Evolutionary conservation across 1,284 basidiomycete genomes (phyloP).

Genomic region (Calocybe gambosa): DNA sequence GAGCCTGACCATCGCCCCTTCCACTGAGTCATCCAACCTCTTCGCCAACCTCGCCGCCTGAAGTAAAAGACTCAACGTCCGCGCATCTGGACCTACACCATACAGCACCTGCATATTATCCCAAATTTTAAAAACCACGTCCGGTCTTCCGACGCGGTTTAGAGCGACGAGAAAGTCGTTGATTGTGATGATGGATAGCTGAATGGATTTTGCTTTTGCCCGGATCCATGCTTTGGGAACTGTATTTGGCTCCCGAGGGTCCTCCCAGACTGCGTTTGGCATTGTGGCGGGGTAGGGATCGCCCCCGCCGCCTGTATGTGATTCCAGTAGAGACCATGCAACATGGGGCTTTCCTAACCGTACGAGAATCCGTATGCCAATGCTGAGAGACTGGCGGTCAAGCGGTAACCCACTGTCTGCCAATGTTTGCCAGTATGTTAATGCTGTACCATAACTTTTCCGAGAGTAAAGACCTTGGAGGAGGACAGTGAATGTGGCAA

Average conservation of each 20-base stretch:
- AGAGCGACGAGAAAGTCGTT: constrained; percentile 52
- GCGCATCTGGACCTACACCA: constrained; percentile 43
- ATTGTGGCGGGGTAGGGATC: background rate
- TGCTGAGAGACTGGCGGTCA: constrained; percentile 42
- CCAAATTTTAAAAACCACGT: constrained; percentile 58
- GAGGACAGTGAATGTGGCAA: constrained; percentile 40
- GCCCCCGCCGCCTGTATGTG: constrained; percentile 5
- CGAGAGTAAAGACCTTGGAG: constrained; percentile 47
- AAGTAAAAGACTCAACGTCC: constrained; percentile 55
- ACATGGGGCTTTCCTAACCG: constrained; percentile 34
- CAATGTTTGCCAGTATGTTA: constrained; percentile 36
- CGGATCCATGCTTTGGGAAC: background rate
- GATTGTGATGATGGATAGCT: constrained; percentile 32
- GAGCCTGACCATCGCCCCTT: constrained; percentile 32
- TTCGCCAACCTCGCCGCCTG: constrained; percentile 48
- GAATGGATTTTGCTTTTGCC: constrained; percentile 17
- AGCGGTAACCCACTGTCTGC: constrained; percentile 30
- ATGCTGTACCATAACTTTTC: constrained; percentile 30
- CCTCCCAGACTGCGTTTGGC: constrained; percentile 1
- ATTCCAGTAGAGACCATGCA: constrained; percentile 46
- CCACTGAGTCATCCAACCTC: constrained; percentile 41
- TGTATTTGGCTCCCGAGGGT: background rate
- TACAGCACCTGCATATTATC: constrained; percentile 51
- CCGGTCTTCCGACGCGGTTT: constrained; percentile 46
- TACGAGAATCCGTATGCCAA: constrained; percentile 47